Evolutionary conservation across 2,329 filamentous ascomycete genomes (phyloP), one percentile per base, ranked within the genome.

Genomic region (Ophiostoma piceae): DNA sequence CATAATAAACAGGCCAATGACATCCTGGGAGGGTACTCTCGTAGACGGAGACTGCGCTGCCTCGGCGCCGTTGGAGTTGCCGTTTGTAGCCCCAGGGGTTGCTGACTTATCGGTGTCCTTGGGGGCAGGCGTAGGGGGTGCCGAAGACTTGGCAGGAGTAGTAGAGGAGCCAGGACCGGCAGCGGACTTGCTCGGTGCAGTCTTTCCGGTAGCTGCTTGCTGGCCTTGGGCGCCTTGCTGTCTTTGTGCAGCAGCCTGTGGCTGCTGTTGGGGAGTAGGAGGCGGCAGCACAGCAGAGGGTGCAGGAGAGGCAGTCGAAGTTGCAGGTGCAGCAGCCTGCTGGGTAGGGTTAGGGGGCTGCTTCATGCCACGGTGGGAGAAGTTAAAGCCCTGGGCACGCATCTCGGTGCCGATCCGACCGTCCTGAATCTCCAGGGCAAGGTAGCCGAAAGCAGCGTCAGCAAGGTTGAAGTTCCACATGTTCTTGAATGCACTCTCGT

Each of bases 381-480:
- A 99, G 85, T 99, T 99, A 86, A 99, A 99, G 60, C 95, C 95
- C 77, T 99, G 95, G 29, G 95, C 95, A 73, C 93, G 89, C 95
- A 99, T 99, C 81, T 99, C 95, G 0, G 95, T 99, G 66, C 94
- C 95, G 75, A 99, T 98, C 62, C 95, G 89, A 68, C 95, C 95
- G 77, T 93, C 92, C 77, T 99, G 95, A 71, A 99, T 90, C 79
- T 99, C 95, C 71, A 99, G 82, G 19, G 98, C 93, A 68, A 99
- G 84, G 84, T 93, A 99, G 72, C 95, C 95, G 78, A 98, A 99
- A 26, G 95, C 94, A 69, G 95, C 95, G 82, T 99, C 95, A 39
- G 95, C 95, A 74, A 99, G 81, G 79, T 98, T 98, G 82, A 99
- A 99, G 80, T 99, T 99, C 95, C 95, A 99, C 95, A 98, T 98